Percentiles rank a stretch among this genome's conserved stretches.
Conservation (phyloP, 768 basidiomycete genomes). For the Pholiota molesta region DNA sequence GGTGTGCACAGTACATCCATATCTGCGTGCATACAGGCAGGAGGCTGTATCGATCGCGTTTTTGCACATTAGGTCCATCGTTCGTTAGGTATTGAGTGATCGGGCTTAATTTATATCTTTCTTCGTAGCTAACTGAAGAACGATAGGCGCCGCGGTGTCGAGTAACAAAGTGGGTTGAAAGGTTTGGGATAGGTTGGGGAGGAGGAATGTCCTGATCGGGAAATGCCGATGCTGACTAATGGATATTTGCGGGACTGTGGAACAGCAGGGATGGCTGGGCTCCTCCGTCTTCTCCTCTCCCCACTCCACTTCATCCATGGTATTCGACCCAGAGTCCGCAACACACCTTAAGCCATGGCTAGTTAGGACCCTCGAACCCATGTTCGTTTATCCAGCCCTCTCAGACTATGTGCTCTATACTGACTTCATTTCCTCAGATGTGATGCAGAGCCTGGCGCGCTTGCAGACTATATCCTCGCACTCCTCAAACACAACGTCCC, state of each 20-base stretch:
- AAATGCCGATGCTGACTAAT: conserved; percentile 21
- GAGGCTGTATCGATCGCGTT: too few species aligned
- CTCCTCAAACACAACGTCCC: conserved; percentile 88
- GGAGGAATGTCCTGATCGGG: conserved; percentile 1
- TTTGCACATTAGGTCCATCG: too few species aligned
- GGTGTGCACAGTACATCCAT: not conserved
- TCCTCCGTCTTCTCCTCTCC: conserved; percentile 5
- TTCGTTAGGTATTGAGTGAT: too few species aligned
- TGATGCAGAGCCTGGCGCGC: conserved; percentile 92
- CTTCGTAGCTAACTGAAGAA: too few species aligned
- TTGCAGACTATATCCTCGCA: conserved; percentile 94
- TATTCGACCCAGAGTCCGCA: conserved; percentile 66
- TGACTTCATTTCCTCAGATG: conserved; percentile 57
- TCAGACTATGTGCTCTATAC: conserved; percentile 6
- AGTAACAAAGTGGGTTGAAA: too few species aligned
- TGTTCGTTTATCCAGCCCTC: conserved; percentile 51
- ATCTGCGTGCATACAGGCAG: too few species aligned
- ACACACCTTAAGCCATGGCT: conserved; percentile 87
- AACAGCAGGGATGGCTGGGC: not conserved
- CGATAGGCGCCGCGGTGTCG: too few species aligned
- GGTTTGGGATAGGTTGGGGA: too few species aligned
- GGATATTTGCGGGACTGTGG: conserved; percentile 10
- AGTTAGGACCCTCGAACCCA: conserved; percentile 85
- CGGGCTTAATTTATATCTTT: too few species aligned
- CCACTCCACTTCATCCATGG: conserved; percentile 43